These are phyloP conservation scores for Erysimum cheiranthoides DNA, from an alignment of 345 rosid genomes.

Conservation along the genomic window DNA sequence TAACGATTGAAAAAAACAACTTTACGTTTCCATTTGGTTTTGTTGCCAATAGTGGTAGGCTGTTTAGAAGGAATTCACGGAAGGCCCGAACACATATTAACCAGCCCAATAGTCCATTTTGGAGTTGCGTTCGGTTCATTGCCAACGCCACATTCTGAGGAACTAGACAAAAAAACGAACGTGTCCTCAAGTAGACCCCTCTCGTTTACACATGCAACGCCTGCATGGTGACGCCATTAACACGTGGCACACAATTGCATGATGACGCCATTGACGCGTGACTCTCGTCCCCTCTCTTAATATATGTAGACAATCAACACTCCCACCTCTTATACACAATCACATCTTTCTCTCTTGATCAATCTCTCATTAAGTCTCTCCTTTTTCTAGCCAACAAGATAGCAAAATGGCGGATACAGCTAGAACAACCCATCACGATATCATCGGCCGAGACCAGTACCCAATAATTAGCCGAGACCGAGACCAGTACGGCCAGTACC, in stretches of 20 bases:
- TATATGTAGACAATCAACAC: constrained; percentile 31
- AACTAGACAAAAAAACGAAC: constrained; percentile 33
- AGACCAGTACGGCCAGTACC: constrained; percentile 40
- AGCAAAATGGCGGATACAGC: constrained; percentile 43
- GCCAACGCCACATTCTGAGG: constrained; percentile 17
- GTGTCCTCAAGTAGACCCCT: constrained; percentile 35
- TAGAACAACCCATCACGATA: constrained; percentile 47
- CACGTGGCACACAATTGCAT: constrained; percentile 40
- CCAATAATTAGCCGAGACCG: constrained; percentile 35
- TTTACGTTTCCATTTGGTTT: too few species aligned
- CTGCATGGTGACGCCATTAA: constrained; percentile 45
- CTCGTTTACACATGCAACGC: constrained; percentile 40
- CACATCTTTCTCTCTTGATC: constrained; percentile 10
- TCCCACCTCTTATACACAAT: not conserved
- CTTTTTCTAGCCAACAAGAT: not conserved
- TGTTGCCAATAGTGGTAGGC: not conserved
- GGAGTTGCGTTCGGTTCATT: constrained; percentile 30
- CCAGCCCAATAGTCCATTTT: constrained; percentile 12
- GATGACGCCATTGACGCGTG: constrained; percentile 38
- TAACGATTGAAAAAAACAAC: too few species aligned
- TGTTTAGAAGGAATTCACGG: not conserved
- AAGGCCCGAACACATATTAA: constrained; percentile 21
- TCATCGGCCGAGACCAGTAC: constrained; percentile 39
- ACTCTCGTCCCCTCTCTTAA: constrained; percentile 8
- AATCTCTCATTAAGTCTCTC: not conserved